Base-by-base conservation (phyloP, 495 filamentous ascomycete species). In the Penicillium canescens region DNA sequence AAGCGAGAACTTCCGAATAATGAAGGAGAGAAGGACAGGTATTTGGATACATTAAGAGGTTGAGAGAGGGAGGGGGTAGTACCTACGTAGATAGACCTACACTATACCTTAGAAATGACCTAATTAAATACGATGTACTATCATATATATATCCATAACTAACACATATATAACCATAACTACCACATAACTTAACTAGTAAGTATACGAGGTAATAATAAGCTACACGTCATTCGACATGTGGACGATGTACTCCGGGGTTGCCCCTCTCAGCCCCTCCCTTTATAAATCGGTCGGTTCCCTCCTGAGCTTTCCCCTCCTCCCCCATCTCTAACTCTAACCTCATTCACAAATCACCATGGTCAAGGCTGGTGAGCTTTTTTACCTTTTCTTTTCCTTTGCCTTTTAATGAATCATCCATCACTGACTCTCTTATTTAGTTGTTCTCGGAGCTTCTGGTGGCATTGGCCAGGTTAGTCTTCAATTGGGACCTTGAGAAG, bases 401-500 rank as follows among this genome's bases (percentile, higher is more conserved):
- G 48, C 16, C 16, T 42, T 34, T 54, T 33, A 20, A 36, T 40
- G 6, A 40, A 36, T n/a, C 23, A 45, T 10, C 36, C 14, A 18
- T 39, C 24, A 47, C 23, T 16, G 47, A 16, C 36, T 50, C 41
- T 35, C n/a, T 33, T n/a, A n/a, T 24, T 39, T 48, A 94, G 92
- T 90, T 75, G 93, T 98, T 79, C 89, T 92, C 70, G 94, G 94
- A 65, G 94, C 94, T 66, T 87, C 94, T 69, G 94, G 94, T 77
- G 94, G 94, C 77, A 98, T 98, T 84, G 94, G 94, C 75, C 94
- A 98, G 85, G 94, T 96, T 65, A 55, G 57, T 39, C 20, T 28
- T 10, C 14, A 37, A 26, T 20, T n/a, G 23, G 23, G 23, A 24
- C 23, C 23, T 24, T 24, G 23, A 24, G 23, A 24, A 34, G 9